phyloP scores from a whole-genome alignment of 2,329 filamentous ascomycete species.

The Colletotrichum musae region DNA sequence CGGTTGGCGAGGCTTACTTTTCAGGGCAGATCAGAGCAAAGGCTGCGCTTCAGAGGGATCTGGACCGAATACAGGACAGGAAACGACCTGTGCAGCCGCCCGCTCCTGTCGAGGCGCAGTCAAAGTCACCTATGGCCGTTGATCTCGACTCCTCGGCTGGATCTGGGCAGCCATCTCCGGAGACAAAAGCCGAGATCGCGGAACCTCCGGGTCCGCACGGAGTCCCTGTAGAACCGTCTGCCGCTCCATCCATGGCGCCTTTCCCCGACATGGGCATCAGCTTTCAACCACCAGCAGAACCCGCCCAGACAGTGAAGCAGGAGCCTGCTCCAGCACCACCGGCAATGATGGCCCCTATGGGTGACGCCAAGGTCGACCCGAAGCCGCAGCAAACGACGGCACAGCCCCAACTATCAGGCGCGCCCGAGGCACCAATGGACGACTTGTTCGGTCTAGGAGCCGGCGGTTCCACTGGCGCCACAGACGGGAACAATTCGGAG shows the following conservation, averaged over 20 bases:
- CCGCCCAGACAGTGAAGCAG: constrained; percentile 36
- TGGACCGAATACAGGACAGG: constrained; percentile 56
- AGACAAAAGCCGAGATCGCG: constrained; percentile 16
- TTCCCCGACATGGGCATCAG: constrained; percentile 71
- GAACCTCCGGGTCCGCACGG: constrained; percentile 31
- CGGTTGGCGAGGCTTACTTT: background rate
- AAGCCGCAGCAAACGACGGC: constrained; percentile 39
- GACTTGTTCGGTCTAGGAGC: constrained; percentile 32
- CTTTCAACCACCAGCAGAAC: constrained; percentile 47
- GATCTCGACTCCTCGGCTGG: constrained; percentile 52
- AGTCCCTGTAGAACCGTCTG: constrained; percentile 34
- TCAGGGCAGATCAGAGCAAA: constrained; percentile 64
- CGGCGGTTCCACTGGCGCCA: constrained; percentile 35
- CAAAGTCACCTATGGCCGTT: constrained; percentile 54
- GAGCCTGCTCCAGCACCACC: constrained; percentile 39
- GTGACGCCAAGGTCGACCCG: constrained; percentile 49
- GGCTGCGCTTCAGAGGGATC: constrained; percentile 68
- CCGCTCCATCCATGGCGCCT: constrained; percentile 63
- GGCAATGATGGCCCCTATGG: constrained; percentile 46
- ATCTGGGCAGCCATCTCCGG: constrained; percentile 28
- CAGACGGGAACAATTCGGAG: constrained; percentile 50
- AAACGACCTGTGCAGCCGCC: constrained; percentile 40
- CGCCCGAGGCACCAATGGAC: constrained; percentile 42
- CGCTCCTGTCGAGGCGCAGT: constrained; percentile 51
- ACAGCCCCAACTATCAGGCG: constrained; percentile 42